phyloP scores from a whole-genome alignment of 192 early-diverging fungal genomes.

The Oehlia diaphana region DNA sequence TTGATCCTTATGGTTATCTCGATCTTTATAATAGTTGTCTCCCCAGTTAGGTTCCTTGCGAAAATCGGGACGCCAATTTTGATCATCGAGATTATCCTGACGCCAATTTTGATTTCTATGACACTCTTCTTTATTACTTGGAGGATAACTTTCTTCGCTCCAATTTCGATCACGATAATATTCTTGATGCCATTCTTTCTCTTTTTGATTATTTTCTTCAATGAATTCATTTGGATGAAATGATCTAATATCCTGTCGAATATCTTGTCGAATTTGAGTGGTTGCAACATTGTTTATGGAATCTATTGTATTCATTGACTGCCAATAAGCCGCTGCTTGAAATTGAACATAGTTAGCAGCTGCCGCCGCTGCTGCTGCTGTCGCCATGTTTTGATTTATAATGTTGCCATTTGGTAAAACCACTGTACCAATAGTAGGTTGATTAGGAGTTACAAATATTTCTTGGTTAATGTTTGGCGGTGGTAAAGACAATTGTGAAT shows the following conservation, averaged over 20 bases:
- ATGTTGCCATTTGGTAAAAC: neutral
- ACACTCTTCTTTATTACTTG: neutral
- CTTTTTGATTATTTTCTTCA: neutral
- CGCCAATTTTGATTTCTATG: neutral
- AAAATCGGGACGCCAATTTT: neutral
- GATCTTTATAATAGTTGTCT: neutral
- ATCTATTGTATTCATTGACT: neutral
- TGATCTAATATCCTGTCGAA: neutral
- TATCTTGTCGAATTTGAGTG: neutral
- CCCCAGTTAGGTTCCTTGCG: neutral
- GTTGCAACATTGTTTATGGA: neutral
- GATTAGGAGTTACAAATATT: neutral
- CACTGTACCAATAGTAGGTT: neutral
- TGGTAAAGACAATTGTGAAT: neutral
- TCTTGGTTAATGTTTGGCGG: neutral
- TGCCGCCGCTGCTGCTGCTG: neutral
- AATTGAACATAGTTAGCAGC: neutral
- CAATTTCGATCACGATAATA: neutral
- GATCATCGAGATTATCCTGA: neutral
- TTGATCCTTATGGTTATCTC: neutral
- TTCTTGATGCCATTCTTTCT: neutral
- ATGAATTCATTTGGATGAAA: neutral
- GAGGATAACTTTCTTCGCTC: neutral
- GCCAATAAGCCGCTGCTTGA: neutral
- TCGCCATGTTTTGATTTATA: neutral